Evolutionary conservation across 805 yeast genomes (phyloP), one percentile per base, ranked within the genome.

Genomic region (Candida caryicola): DNA sequence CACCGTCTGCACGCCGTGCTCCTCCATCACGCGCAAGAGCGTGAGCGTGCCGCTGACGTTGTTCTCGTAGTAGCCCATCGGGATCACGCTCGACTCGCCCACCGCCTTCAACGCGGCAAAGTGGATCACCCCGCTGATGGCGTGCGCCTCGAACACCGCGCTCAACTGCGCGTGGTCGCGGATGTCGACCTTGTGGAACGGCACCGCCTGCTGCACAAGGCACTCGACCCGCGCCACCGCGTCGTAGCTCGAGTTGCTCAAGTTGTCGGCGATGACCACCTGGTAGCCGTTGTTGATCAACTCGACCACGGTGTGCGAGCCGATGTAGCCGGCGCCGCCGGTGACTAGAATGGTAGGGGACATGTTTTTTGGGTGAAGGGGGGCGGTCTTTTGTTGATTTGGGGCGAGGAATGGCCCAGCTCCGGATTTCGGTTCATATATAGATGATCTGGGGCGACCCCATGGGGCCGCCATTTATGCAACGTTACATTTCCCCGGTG

Each of bases 281-380:
- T 81, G 73, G 51, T 79, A 74, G 17, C 86, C 87, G 36, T 75
- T 69, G 43, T 74, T 71, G 34, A 81, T 56, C 37, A 82, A 69
- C 50, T 78, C 84, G 33, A 79, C 77, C 13, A 75, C 85, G 1
- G 91, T 82, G 56, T 85, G 93, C 7, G 91, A 82, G 17, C 93
- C 95, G 52, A 86, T 84, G 62, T 85, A 85, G 15, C 95, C 93
- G 18, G 91, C 86, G 33, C 95, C 95, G 31, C 95, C 95, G 16
- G 93, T 84, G 19, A 85, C 90, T 37, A 84, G 66, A 31, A 82
- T 77, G 55, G 67, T 68, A 33, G 44, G 49, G 5, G 41, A 29
- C 45, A 41, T 41, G 25, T n/a, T n/a, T n/a, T n/a, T 23, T 8
- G 25, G 7, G 25, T 9, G 26, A 27, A 23, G 10, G 25, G 25